Evolutionary conservation across 208 protist genomes (phyloP).

Genomic region (Trypanosoma grayi): DNA sequence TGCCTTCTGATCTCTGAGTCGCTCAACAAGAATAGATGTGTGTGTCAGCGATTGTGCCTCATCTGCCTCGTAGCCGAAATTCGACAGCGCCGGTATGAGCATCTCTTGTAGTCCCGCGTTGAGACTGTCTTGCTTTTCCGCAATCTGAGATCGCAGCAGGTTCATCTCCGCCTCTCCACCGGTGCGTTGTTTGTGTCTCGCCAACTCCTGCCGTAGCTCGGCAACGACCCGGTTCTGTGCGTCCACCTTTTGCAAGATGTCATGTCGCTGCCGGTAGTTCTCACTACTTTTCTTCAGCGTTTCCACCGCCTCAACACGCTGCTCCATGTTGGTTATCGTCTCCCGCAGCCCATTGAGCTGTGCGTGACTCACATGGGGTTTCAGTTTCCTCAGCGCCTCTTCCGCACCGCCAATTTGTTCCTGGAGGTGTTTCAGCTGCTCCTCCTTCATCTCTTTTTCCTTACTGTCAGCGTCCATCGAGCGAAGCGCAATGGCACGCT

Average conservation of each 20-base stretch:
- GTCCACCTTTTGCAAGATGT: conserved; percentile 40
- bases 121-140: conserved; percentile 32
- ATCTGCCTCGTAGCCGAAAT: conserved; percentile 11
- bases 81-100: conserved; percentile 36
- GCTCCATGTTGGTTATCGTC: conserved; percentile 41
- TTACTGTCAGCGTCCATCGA: conserved; percentile 46
- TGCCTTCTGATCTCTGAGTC: conserved; percentile 28
- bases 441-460: conserved; percentile 63
- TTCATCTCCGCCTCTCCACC: conserved; percentile 35
- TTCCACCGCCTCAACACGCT: conserved; percentile 44
- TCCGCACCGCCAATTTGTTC: conserved; percentile 6
- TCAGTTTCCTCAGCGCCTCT: conserved; percentile 11
- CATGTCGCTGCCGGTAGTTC: conserved; percentile 36
- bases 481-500: conserved; percentile 28
- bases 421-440: conserved; percentile 18
- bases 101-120: conserved; percentile 23
- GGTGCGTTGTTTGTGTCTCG: conserved; percentile 41
- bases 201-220: conserved; percentile 48
- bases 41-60: conserved; percentile 7
- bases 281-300: conserved; percentile 37
- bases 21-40: conserved; percentile 7
- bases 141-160: conserved; percentile 38
- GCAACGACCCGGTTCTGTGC: conserved; percentile 51
- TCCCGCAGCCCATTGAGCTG: conserved; percentile 26
- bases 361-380: conserved; percentile 7